Evolutionary conservation across 139 green algal genomes (phyloP).

Genomic region (Haematococcus sp.): DNA sequence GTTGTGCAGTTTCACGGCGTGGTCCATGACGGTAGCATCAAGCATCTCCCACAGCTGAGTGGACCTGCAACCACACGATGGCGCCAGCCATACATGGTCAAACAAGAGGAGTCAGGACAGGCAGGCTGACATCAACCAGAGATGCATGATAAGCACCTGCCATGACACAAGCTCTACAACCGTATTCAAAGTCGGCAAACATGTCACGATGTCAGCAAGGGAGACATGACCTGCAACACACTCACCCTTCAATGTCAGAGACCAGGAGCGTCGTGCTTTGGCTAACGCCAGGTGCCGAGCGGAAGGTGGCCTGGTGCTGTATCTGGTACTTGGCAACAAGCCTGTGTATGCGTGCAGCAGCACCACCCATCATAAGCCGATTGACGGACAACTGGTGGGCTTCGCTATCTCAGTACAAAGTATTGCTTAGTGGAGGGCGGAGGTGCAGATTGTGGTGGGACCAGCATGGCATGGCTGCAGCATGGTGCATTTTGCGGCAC

Average conservation of each 20-base stretch:
- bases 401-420: no score
- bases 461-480: no score
- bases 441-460: no score
- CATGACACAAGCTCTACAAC: not conserved
- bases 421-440: no score
- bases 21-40: not conserved
- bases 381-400: no score
- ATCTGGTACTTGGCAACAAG: no score
- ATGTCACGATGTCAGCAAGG: no score
- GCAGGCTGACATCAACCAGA: not conserved
- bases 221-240: no score
- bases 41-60: conserved; percentile 9
- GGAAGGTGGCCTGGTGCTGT: not conserved
- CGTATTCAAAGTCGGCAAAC: not conserved
- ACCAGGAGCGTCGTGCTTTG: not conserved
- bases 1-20: conserved; percentile 2
- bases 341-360: no score
- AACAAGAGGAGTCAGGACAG: not conserved
- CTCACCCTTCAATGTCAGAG: conserved; percentile 5
- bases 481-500: no score
- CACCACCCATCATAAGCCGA: no score
- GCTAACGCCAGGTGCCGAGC: not conserved
- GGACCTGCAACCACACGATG: not conserved
- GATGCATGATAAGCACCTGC: not conserved
- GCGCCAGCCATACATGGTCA: not conserved